phyloP scores from a whole-genome alignment of 331 rosid species.

The Telfairia occidentalis region DNA sequence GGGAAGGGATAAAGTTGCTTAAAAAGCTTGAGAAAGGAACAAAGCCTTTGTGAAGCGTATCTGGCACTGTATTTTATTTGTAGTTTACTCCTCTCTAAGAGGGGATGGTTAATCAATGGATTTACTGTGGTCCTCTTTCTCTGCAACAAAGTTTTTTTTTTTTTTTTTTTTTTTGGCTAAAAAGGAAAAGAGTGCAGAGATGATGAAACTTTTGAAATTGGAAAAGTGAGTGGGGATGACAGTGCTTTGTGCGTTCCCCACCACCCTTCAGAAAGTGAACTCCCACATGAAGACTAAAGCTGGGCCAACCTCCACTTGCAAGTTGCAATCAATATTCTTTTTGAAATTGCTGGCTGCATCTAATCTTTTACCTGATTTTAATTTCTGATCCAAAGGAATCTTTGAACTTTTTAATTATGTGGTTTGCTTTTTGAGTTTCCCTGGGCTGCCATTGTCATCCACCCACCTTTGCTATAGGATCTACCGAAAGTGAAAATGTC shows the following conservation, averaged over 20 bases:
- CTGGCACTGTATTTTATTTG: not conserved
- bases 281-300: slow-evolving; percentile 3
- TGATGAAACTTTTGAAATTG: slow-evolving; percentile 1
- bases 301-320: slow-evolving; percentile 10
- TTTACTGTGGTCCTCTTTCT: not conserved
- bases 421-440: not conserved
- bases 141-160: not conserved
- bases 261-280: slow-evolving; percentile 1
- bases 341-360: not conserved
- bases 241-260: not conserved
- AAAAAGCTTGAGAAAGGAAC: not conserved
- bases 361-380: not conserved
- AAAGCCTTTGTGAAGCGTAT: slow-evolving; percentile 3
- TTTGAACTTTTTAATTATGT: not conserved
- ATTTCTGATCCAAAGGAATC: not conserved
- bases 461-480: not conserved
- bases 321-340: not conserved
- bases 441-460: not conserved
- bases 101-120: not conserved
- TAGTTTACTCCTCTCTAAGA: slow-evolving; percentile 13
- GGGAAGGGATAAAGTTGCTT: not conserved
- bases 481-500: not conserved
- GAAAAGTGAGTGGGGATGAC: slow-evolving; percentile 2
- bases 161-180: not conserved
- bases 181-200: not conserved